Conservation (phyloP, 1,284 basidiomycete species). For the Porodaedalea pini region DNA sequence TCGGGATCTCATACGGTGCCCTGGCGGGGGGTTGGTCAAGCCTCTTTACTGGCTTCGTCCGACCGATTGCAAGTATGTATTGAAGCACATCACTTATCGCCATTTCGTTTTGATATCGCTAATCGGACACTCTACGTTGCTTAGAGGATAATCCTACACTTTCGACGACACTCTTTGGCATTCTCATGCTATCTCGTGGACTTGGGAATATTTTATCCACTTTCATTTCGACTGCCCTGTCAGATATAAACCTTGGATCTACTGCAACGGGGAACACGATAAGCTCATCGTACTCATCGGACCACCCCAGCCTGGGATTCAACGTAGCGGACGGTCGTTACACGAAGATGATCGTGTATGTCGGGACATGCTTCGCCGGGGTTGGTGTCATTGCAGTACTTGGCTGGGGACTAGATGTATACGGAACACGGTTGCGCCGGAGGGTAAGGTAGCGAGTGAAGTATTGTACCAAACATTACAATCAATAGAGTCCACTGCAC, state of each 20-base stretch:
- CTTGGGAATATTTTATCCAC: constrained; percentile 42
- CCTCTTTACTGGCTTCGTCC: constrained; percentile 35
- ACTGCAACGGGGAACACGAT: neutral
- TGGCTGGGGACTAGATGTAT: constrained; percentile 25
- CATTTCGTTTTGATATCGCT: neutral
- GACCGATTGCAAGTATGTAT: constrained; percentile 29
- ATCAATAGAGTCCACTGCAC: too few species aligned
- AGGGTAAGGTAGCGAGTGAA: too few species aligned
- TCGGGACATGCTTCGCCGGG: constrained; percentile 36
- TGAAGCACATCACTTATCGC: constrained; percentile 13
- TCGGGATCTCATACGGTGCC: constrained; percentile 34
- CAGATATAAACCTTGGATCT: constrained; percentile 12
- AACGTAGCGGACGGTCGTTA: constrained; percentile 34
- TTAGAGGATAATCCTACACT: constrained; percentile 36
- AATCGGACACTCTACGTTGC: neutral
- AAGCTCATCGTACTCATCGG: neutral
- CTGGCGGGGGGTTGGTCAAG: constrained; percentile 37
- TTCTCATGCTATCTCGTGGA: constrained; percentile 37
- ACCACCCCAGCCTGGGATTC: constrained; percentile 28
- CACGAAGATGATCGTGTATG: constrained; percentile 35
- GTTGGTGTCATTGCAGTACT: constrained; percentile 29
- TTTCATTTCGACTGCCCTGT: constrained; percentile 37
- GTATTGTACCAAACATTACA: too few species aligned
- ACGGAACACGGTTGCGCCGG: neutral
- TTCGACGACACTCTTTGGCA: constrained; percentile 35